phyloP scores from a whole-genome alignment of 495 filamentous ascomycete genomes.

The Jackrogersella multiformis region DNA sequence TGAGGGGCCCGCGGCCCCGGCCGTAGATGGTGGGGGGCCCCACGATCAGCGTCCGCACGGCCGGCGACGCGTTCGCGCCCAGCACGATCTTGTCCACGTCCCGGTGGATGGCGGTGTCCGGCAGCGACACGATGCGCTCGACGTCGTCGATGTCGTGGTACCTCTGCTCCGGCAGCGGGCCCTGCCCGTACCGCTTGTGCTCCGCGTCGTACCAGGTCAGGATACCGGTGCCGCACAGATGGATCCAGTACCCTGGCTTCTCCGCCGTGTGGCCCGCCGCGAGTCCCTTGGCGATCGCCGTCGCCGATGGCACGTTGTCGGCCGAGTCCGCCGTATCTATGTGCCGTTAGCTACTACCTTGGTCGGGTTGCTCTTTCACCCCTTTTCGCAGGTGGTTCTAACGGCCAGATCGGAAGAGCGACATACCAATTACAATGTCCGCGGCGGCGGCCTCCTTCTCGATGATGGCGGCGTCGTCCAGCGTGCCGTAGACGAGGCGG shows the following conservation, averaged over 20 bases:
- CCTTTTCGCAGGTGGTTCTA: background rate
- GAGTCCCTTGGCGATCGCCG: constrained; percentile 57
- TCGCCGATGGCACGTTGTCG: constrained; percentile 53
- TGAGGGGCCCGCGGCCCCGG: constrained; percentile 72
- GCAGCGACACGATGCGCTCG: constrained; percentile 49
- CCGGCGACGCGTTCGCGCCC: constrained; percentile 51
- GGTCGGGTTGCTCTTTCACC: background rate
- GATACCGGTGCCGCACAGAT: constrained; percentile 58
- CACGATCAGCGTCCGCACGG: constrained; percentile 74
- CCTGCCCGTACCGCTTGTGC: constrained; percentile 53
- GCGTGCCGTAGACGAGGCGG: constrained; percentile 64
- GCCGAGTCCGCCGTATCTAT: constrained; percentile 59
- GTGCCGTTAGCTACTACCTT: background rate
- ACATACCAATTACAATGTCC: constrained; percentile 73
- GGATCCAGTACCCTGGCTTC: constrained; percentile 60
- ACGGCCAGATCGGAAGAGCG: no score
- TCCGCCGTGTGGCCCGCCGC: constrained; percentile 55
- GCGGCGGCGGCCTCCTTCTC: constrained; percentile 67
- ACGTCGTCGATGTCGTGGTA: constrained; percentile 53
- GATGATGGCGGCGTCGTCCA: constrained; percentile 65
- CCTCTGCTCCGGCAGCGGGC: constrained; percentile 49
- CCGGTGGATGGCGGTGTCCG: constrained; percentile 54
- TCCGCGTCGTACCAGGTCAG: constrained; percentile 56
- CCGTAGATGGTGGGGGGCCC: constrained; percentile 86
- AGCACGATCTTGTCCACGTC: constrained; percentile 58